phyloP scores from a whole-genome alignment of 2,329 filamentous ascomycete genomes.

The Gnomoniopsis sp. region DNA sequence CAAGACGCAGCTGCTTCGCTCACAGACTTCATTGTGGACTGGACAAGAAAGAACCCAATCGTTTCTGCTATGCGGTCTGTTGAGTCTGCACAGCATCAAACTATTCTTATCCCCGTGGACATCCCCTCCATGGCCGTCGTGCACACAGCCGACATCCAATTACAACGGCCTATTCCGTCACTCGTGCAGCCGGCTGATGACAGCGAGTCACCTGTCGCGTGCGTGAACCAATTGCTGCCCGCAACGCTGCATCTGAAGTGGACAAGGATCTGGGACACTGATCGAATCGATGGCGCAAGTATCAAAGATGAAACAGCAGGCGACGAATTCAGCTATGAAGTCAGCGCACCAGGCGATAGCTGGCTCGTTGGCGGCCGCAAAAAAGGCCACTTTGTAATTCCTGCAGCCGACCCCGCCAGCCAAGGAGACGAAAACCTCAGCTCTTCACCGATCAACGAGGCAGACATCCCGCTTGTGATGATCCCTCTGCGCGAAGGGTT shows the following conservation, averaged over 20 bases:
- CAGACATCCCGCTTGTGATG: conserved; percentile 66
- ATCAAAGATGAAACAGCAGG: conserved; percentile 42
- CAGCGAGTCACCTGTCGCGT: conserved; percentile 41
- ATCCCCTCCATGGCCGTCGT: conserved; percentile 80
- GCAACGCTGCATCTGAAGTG: conserved; percentile 61
- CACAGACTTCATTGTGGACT: conserved; percentile 32
- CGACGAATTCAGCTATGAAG: conserved; percentile 74
- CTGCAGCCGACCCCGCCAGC: conserved; percentile 27
- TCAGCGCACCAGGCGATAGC: conserved; percentile 67
- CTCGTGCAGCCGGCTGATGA: conserved; percentile 23
- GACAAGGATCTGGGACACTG: conserved; percentile 61
- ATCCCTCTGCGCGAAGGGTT: conserved; percentile 77
- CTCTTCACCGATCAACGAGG: conserved; percentile 46
- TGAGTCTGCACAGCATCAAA: conserved; percentile 41
- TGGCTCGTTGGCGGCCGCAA: conserved; percentile 85
- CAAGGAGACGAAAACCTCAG: conserved; percentile 23
- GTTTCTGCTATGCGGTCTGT: conserved; percentile 30
- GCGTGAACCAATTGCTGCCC: conserved; percentile 62
- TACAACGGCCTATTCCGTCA: conserved; percentile 38
- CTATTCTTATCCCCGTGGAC: conserved; percentile 85
- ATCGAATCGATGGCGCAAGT: conserved; percentile 29
- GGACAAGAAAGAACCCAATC: conserved; percentile 33
- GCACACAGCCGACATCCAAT: conserved; percentile 69
- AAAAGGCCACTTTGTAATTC: conserved; percentile 72
- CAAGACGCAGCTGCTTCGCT: conserved; percentile 27